Base-by-base conservation (phyloP, 176 grass and related monocot species). In the Triticum monococcum region DNA sequence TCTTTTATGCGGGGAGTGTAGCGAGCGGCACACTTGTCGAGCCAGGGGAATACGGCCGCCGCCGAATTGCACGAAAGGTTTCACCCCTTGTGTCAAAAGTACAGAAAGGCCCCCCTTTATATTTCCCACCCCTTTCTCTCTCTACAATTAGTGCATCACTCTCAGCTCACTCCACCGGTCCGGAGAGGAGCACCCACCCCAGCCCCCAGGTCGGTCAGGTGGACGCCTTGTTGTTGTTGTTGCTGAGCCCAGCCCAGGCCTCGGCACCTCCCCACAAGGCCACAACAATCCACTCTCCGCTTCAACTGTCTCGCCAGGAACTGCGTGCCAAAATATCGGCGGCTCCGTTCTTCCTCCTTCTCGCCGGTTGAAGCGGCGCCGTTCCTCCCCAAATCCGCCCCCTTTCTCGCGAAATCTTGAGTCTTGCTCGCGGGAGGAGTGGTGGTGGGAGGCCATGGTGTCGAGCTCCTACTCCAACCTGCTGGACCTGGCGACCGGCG, bases 391-490 rank as follows among this genome's bases (percentile, higher is more conserved):
- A 50, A 60, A 68, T 61, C 66, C 37, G 61, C 45, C 26, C 9
- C 14, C 61, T 9, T 65, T 84, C 67, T 88, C n/a, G 50, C 7
- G 9, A 23, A 54, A 57, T 25, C 48, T 10, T 48, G 24, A 86
- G 69, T 67, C 78, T 60, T 86, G 65, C 41, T 54, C 13, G 30
- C 37, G 23, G 24, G 40, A 79, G 48, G 13, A 11, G 11, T 45
- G 12, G 41, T 1, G 41, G 59, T 10, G 36, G 67, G 7, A 16
- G 41, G 68, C 67, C 81, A 98, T 98, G 96, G 91, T 89, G 78
- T 98, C 93, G 4, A 91, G 91, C 80, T 98, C 96, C 50, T 98
- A 98, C 80, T 86, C 89, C 79, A 98, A 98, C 79, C 89, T 98
- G 28, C 88, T 98, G 4, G 96, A 98, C 85, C 89, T 98, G 67